Percentiles rank a stretch among this genome's conserved stretches.
Conservation (phyloP, 2,329 filamentous ascomycete genomes). For the Colletotrichum liriopes region DNA sequence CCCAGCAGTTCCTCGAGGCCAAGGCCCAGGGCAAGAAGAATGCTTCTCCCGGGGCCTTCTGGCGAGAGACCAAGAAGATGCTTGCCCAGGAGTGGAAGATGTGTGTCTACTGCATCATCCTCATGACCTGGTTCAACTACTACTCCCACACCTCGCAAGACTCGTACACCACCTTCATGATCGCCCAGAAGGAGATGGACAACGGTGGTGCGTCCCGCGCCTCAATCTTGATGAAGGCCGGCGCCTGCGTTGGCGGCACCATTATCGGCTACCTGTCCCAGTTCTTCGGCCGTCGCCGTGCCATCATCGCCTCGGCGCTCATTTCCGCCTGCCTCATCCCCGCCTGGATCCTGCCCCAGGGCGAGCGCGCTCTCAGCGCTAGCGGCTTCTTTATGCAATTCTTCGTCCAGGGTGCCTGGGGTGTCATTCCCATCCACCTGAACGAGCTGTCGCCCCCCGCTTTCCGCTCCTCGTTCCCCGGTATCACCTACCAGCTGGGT, state of each 20-base stretch:
- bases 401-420: constrained; percentile 77
- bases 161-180: constrained; percentile 86
- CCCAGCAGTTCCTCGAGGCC: constrained; percentile 81
- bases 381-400: constrained; percentile 80
- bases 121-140: constrained; percentile 85
- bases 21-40: constrained; percentile 69
- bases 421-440: constrained; percentile 80
- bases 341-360: constrained; percentile 78
- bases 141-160: constrained; percentile 88
- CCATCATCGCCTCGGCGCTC: constrained; percentile 74
- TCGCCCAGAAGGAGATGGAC: constrained; percentile 77
- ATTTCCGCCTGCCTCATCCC: constrained; percentile 76
- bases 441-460: constrained; percentile 81
- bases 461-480: constrained; percentile 80
- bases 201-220: constrained; percentile 78
- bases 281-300: constrained; percentile 80
- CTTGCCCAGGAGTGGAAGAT: constrained; percentile 81
- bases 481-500: constrained; percentile 81
- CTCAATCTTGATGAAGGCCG: constrained; percentile 86
- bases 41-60: constrained; percentile 70
- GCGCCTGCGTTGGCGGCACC: constrained; percentile 81
- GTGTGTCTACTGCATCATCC: constrained; percentile 81
- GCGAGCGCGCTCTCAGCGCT: constrained; percentile 72
- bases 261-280: constrained; percentile 83
- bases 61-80: constrained; percentile 79